Evolutionary conservation across 2,329 filamentous ascomycete genomes (phyloP).

Genomic region (Mariannaea elegans): DNA sequence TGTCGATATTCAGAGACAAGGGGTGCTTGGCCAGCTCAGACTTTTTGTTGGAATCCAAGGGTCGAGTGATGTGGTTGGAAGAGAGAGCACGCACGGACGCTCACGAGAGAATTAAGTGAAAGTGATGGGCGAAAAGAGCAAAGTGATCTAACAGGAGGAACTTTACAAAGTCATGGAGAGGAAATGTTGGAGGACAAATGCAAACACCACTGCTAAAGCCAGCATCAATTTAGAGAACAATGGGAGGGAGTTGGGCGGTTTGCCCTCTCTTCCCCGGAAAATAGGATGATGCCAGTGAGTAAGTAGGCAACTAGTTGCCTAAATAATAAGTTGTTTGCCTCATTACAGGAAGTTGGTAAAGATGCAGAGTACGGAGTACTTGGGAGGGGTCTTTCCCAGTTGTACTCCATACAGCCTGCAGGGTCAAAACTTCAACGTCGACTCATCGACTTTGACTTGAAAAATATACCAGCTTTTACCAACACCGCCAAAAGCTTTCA

Average conservation of each 20-base stretch:
- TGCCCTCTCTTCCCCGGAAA: constrained; percentile 8
- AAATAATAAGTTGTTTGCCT: constrained; percentile 2
- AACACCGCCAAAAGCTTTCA: too few relatives aligned
- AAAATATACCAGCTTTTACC: too few relatives aligned
- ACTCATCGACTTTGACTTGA: too few relatives aligned
- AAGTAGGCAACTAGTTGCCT: background rate
- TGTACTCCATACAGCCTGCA: too few relatives aligned
- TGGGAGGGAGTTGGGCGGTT: background rate
- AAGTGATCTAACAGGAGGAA: background rate
- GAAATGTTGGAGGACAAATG: background rate
- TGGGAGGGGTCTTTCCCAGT: too few relatives aligned
- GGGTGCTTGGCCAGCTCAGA: constrained; percentile 18
- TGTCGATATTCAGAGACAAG: constrained; percentile 16
- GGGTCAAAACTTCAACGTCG: too few relatives aligned
- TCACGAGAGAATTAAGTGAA: constrained; percentile 12
- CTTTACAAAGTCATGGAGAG: background rate
- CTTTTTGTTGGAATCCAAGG: constrained; percentile 21
- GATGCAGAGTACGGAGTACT: too few relatives aligned
- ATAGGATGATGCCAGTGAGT: too few relatives aligned
- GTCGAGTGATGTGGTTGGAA: constrained; percentile 15
- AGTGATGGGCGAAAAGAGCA: constrained; percentile 12
- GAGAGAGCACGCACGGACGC: constrained; percentile 14
- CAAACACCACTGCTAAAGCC: background rate
- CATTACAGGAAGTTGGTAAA: too few relatives aligned
- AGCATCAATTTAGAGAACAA: background rate